Evolutionary conservation across 2,329 filamentous ascomycete species (phyloP).

Genomic region (Penicillium sp.): DNA sequence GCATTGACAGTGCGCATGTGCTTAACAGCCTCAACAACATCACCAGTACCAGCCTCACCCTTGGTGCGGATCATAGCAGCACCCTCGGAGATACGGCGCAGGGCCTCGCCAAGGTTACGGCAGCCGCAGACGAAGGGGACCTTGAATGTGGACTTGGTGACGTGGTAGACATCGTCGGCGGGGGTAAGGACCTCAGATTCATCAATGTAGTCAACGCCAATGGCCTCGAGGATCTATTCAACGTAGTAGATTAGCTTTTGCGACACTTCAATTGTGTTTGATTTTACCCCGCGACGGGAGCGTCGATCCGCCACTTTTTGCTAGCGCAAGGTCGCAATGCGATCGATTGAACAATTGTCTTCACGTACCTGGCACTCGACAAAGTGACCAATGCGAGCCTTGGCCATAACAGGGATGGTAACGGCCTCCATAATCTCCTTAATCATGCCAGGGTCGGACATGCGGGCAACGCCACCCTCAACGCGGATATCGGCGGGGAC

Average conservation of each 20-base stretch:
- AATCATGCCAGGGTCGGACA: constrained; percentile 95
- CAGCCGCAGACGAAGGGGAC: constrained; percentile 96
- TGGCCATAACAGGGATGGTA: constrained; percentile 98
- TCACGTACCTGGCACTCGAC: constrained; percentile 80
- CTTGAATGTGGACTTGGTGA: constrained; percentile 80
- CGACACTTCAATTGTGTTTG: neutral
- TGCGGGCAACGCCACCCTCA: constrained; percentile 90
- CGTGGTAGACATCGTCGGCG: constrained; percentile 86
- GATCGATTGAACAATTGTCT: neutral
- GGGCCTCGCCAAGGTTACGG: constrained; percentile 88
- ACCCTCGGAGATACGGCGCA: constrained; percentile 86
- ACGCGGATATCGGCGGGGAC: constrained; percentile 94
- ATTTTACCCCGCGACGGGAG: neutral
- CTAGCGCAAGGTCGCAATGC: neutral
- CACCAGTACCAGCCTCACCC: constrained; percentile 94
- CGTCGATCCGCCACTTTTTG: neutral
- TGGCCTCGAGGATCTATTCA: constrained; percentile 80
- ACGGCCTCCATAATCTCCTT: constrained; percentile 92
- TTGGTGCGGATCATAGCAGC: constrained; percentile 99
- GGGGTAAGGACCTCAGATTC: constrained; percentile 97
- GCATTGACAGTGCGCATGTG: constrained; percentile 90
- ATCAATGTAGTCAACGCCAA: constrained; percentile 97
- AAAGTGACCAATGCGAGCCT: constrained; percentile 95
- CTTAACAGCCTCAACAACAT: constrained; percentile 92
- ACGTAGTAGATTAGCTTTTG: neutral